Evolutionary conservation across 2,329 filamentous ascomycete species (phyloP).

Genomic region (Botrytis sinoallii): DNA sequence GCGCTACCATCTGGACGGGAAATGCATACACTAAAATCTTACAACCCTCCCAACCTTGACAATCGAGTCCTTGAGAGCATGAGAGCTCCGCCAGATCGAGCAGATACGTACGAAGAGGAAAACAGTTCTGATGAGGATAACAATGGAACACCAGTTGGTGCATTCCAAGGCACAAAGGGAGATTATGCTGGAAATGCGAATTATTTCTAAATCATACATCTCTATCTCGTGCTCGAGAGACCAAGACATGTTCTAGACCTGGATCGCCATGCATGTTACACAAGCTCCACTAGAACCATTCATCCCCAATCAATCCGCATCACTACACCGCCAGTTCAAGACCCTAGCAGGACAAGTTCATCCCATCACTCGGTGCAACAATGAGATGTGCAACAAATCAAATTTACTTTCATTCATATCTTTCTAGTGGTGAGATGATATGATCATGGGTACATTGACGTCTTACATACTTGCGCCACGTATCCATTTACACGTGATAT

Average conservation of each 20-base stretch:
- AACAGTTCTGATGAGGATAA: slow-evolving; percentile 44
- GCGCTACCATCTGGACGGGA: slow-evolving; percentile 86
- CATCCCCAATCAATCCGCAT: slow-evolving; percentile 2
- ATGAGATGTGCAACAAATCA: slow-evolving; percentile 17
- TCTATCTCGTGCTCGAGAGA: neutral
- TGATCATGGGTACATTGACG: slow-evolving; percentile 12
- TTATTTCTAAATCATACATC: slow-evolving; percentile 29
- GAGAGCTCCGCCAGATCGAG: slow-evolving; percentile 51
- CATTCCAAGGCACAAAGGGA: slow-evolving; percentile 48
- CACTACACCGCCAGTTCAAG: slow-evolving; percentile 6
- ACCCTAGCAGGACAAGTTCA: neutral
- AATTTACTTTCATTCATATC: neutral
- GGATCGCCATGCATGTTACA: neutral
- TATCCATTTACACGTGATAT: slow-evolving; percentile 1
- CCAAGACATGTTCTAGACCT: neutral
- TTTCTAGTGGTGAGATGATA: slow-evolving; percentile 10
- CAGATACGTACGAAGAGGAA: slow-evolving; percentile 43
- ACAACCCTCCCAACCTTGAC: slow-evolving; percentile 62
- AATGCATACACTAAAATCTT: slow-evolving; percentile 71
- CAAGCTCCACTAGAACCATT: slow-evolving; percentile 2
- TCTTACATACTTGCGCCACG: slow-evolving; percentile 16
- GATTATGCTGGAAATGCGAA: slow-evolving; percentile 40
- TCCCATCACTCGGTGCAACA: slow-evolving; percentile 18
- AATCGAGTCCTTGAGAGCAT: slow-evolving; percentile 61
- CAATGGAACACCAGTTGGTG: slow-evolving; percentile 42